Base-by-base conservation (phyloP, 495 filamentous ascomycete genomes). In the Schizothecium vesticola region DNA sequence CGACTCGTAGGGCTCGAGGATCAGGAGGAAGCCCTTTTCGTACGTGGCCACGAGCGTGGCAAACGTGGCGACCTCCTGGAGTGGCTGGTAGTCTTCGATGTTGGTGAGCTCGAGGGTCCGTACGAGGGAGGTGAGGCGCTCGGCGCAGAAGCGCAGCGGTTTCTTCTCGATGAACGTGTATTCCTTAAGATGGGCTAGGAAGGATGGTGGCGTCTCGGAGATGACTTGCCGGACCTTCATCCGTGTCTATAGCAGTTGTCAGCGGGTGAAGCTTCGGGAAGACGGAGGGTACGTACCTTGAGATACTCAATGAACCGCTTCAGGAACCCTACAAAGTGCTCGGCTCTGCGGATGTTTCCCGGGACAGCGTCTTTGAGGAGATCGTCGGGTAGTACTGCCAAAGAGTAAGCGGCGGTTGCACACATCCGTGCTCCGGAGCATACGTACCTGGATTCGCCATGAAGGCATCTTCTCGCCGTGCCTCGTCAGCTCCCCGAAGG, bases 221-320 rank as follows among this genome's bases (percentile, higher is more conserved):
- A 98, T 97, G 67, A 97, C 94, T 74, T 97, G 92, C 1, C 93
- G 87, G 23, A 98, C 94, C 83, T 97, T 97, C 95, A 99, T 98
- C 64, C 96, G 88, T 1, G 95, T 97, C 84, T 90, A 61, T 1
- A 59, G 25, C 31, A 13, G 21, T 22, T 13, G 23, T 61, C 22
- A 71, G 51, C 29, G 23, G 4, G 5, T 6, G 26, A 26, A 21
- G 3, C 9, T 12, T 51, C 26, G 3, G 21, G 33, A 29, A 3
- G 21, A 24, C 10, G 10, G 11, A 33, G 23, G 21, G 9, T n/a
- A 21, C 70, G 23, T 69, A 85, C 86, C 79, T 96, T 97, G 65
- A 99, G 86, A 73, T 99, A 99, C 76, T 99, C 96, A 66, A 99
- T 91, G 76, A 98, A 99, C 68, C 95, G 86, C 74, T 97, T 94